A percentile compares a stretch with the other conserved stretches of the same genome.
Evolutionary conservation across 306 rosid species (phyloP).

Genomic region (Spatholobus suberectus): DNA sequence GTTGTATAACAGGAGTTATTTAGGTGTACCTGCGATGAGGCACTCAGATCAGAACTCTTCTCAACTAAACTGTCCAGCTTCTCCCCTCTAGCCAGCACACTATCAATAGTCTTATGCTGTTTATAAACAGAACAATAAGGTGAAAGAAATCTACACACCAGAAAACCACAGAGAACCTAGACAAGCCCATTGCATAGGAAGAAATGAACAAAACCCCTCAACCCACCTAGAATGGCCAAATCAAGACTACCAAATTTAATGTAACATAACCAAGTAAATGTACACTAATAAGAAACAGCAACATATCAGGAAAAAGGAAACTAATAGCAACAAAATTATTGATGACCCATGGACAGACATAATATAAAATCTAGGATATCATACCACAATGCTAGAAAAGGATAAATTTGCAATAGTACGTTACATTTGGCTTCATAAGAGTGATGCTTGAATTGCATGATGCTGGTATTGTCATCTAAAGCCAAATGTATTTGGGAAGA

Average conservation of each 20-base stretch:
- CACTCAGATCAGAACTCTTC: slow-evolving; percentile 99
- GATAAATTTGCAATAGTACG: slow-evolving; percentile 7
- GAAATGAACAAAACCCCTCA: slow-evolving; percentile 16
- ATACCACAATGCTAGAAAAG: neutral
- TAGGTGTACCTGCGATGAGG: slow-evolving; percentile 84
- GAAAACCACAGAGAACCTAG: slow-evolving; percentile 21
- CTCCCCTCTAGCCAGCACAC: slow-evolving; percentile 98
- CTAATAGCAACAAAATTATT: slow-evolving; percentile 12
- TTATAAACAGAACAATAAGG: slow-evolving; percentile 32
- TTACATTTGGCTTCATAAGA: neutral
- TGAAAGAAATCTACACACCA: slow-evolving; percentile 27
- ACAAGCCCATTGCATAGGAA: slow-evolving; percentile 1
- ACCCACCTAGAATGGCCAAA: slow-evolving; percentile 17
- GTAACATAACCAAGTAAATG: slow-evolving; percentile 6
- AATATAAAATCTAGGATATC: slow-evolving; percentile 2
- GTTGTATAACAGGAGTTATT: slow-evolving; percentile 16
- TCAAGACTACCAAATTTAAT: neutral
- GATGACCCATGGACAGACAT: neutral
- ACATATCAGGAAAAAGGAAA: slow-evolving; percentile 5
- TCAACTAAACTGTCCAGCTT: slow-evolving; percentile 95
- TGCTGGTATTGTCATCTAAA: slow-evolving; percentile 2
- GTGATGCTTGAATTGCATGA: neutral
- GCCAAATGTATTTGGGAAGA: slow-evolving; percentile 2
- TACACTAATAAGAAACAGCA: slow-evolving; percentile 15
- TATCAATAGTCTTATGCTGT: slow-evolving; percentile 98